Percentiles rank a stretch among this genome's conserved stretches.
Conservation (phyloP, 164 flowering plant genomes). For the Macadamia tetraphylla region DNA sequence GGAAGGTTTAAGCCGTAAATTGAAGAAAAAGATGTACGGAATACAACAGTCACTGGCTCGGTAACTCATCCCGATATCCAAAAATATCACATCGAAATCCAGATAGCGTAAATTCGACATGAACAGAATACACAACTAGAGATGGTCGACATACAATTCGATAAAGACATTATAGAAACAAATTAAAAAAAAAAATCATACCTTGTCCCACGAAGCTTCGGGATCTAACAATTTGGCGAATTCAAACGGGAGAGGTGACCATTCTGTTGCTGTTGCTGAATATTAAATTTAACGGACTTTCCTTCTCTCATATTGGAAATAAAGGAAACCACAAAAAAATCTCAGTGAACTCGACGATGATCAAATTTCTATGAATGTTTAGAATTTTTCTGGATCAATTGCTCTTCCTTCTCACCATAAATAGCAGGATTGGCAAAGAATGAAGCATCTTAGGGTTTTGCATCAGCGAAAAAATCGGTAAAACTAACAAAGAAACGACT, state of each 20-base stretch:
- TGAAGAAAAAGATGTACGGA: background rate
- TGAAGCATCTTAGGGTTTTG: conserved; percentile 13
- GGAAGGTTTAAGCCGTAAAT: background rate
- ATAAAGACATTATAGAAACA: background rate
- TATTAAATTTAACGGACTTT: conserved; percentile 46
- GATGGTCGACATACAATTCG: background rate
- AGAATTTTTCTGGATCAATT: background rate
- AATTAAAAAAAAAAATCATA: conserved; percentile 11
- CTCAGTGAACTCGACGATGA: too few species aligned
- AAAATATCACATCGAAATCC: background rate
- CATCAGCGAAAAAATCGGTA: background rate
- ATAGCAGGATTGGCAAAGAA: background rate
- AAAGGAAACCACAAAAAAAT: background rate
- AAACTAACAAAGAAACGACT: background rate
- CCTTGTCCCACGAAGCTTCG: conserved; percentile 97
- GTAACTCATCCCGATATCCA: background rate
- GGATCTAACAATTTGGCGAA: conserved; percentile 80
- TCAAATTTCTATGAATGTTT: too few species aligned
- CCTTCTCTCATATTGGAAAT: conserved; percentile 54
- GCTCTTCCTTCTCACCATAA: background rate
- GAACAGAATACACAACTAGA: background rate
- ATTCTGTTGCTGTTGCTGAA: conserved; percentile 42
- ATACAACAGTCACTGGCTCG: background rate
- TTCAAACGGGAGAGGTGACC: conserved; percentile 73
- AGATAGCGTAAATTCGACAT: background rate